A percentile compares a stretch with the other conserved stretches of the same genome.
These are phyloP conservation scores for Patellaria atrata DNA, from an alignment of 495 filamentous ascomycete species.

Conservation along the genomic window DNA sequence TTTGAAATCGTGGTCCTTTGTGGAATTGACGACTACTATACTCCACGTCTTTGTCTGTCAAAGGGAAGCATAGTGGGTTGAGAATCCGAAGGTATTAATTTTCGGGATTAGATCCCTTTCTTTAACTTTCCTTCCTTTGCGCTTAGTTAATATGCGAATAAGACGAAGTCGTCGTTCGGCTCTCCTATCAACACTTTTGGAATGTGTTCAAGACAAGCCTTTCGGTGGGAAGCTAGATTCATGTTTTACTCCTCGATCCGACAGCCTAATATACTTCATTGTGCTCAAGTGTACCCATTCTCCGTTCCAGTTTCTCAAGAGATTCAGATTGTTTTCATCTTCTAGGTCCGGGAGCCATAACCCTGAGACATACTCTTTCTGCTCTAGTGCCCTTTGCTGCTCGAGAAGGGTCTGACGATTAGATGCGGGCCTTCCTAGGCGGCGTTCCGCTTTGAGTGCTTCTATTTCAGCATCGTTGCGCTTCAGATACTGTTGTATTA, in stretches of 20 bases:
- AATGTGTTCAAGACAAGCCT: conserved; percentile 16
- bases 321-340: conserved; percentile 37
- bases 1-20: too few species aligned
- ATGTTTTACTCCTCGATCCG: conserved; percentile 17
- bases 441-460: conserved; percentile 55
- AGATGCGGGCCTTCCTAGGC: conserved; percentile 68
- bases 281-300: conserved; percentile 44
- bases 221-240: conserved; percentile 27
- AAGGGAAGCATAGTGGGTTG: too few species aligned
- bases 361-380: conserved; percentile 69
- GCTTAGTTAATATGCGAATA: too few species aligned
- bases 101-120: too few species aligned
- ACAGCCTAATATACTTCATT: conserved; percentile 37
- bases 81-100: too few species aligned
- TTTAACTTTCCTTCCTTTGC: too few species aligned
- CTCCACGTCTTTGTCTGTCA: too few species aligned
- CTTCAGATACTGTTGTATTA: conserved; percentile 56
- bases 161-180: too few species aligned
- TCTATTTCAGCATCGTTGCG: conserved; percentile 65
- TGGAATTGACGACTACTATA: too few species aligned
- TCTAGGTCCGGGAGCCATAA: conserved; percentile 60
- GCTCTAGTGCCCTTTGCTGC: conserved; percentile 52
- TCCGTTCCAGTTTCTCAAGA: conserved; percentile 45
- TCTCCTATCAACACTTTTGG: too few species aligned
- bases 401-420: conserved; percentile 61